Base-by-base conservation (phyloP, 345 rosid genomes). In the Eucalyptus erythrocorys region DNA sequence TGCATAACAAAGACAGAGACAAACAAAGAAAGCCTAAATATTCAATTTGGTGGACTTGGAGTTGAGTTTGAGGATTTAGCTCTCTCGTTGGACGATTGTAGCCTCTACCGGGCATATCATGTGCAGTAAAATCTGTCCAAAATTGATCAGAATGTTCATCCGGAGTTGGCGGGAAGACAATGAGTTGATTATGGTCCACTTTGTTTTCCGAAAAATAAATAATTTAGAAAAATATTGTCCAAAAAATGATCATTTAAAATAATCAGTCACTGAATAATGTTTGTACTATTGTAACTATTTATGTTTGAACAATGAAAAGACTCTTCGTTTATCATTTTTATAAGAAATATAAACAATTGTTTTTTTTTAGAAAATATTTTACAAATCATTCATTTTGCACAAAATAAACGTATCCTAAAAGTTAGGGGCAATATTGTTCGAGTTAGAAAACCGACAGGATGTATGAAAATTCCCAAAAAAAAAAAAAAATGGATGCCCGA, bases 341-440 rank as follows among this genome's bases (percentile, higher is more conserved):
- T 55, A 22, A 22, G 2, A 55, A 8, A 55, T 55, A 2, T 0
- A 24, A 55, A 55, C 0, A 0, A 22, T 19, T 0, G 0, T 51
- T 21, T 53, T 21, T 51, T 53, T 22, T 22, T 0, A 22, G 1
- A 22, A 53, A 8, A 22, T 8, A 9, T 22, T 55, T 55, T 55
- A 21, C 0, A 22, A 21, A 55, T 22, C 5, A 55, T 22, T 9
- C 5, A 55, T 55, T 55, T 55, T 55, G 27, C 11, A 24, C 5
- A 8, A 55, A 21, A 55, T 55, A 8, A 55, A 55, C 0, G 11
- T 4, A 55, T 55, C 5, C 1, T 22, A 8, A 55, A 55, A 55
- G 6, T 55, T 0, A 21, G 0, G 0, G 5, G 5, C 0, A 22
- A 22, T 9, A 8, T 55, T 55, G 0, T 22, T 22, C 0, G 6